Percentiles rank a stretch among this genome's conserved stretches.
These are phyloP conservation scores for Secale cereale DNA, from an alignment of 176 grass and related monocot species.

Conservation along the genomic window DNA sequence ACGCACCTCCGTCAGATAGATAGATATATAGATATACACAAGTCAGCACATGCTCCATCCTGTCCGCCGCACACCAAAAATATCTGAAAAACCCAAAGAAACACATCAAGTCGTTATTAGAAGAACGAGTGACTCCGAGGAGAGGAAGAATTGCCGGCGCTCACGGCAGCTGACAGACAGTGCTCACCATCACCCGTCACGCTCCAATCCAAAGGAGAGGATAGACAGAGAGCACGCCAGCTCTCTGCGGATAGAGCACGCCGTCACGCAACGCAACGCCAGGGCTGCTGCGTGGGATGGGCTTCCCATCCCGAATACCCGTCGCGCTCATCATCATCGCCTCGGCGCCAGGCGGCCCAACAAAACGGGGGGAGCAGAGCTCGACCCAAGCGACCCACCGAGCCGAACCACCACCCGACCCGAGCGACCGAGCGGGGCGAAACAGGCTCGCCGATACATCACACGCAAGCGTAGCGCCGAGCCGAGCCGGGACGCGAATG, in stretches of 20 bases:
- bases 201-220: not conserved
- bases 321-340: not conserved
- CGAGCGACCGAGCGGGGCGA: not conserved
- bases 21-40: not conserved
- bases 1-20: not conserved
- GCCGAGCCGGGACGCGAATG: constrained; percentile 37
- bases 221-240: not conserved
- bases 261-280: not conserved
- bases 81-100: too few species aligned
- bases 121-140: too few species aligned
- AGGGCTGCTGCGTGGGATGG: not conserved
- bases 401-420: not conserved
- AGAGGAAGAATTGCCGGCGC: too few species aligned
- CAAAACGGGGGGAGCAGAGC: not conserved
- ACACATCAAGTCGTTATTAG: too few species aligned
- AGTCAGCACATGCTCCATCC: not conserved
- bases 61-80: not conserved
- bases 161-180: too few species aligned
- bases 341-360: constrained; percentile 16
- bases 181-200: not conserved
- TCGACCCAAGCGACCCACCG: not conserved
- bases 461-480: not conserved
- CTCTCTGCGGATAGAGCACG: not conserved
- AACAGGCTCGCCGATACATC: constrained; percentile 6
- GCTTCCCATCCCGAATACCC: not conserved